Evolutionary conservation across 2,329 filamentous ascomycete genomes (phyloP), one percentile per base, ranked within the genome.

Genomic region (Alternaria postmessia): DNA sequence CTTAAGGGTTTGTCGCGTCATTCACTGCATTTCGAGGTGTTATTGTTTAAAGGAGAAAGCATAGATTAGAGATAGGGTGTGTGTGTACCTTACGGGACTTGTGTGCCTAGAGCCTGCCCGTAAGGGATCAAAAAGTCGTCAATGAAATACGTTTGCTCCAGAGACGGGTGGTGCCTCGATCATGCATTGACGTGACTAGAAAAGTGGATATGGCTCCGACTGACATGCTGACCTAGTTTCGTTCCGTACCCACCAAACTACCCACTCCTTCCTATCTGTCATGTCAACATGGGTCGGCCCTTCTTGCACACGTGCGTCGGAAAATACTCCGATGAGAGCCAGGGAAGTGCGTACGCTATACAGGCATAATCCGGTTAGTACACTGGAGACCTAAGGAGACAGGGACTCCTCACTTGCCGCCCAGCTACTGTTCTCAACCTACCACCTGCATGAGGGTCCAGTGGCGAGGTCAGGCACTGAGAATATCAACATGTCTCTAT

Each of bases 111-210:
- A 49, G 46, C 46, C 39, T 49, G 46, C 46, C 46, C 20, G 46
- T 49, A 49, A 24, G 46, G 39, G 20, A 16, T 24, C 12, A 49
- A 24, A 49, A 49, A 49, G 46, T 38, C 32, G 32, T 49, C 46
- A 49, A 49, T 49, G 46, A 49, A 49, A 49, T 49, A 49, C 46
- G 46, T 49, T 49, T 49, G 30, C 46, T 49, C 46, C 46, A 36
- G 24, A 16, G 34, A 22, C 16, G 20, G 32, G 32, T 49, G 20
- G 46, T 49, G 32, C 46, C 46, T 24, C 14, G 36, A 49, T 24
- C 32, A 24, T 49, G 46, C 46, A 36, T 38, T 22, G 46, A 36
- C 24, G 32, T 49, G 20, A 49, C 32, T 42, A 20, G 32, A 36
- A 49, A 49, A 49, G 46, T 38, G 46, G 46, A 36, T 49, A 36